Percentiles rank a stretch among this genome's conserved stretches.
These are phyloP conservation scores for Colletotrichum zoysiae DNA, from an alignment of 2,329 filamentous ascomycete genomes.

Conservation along the genomic window DNA sequence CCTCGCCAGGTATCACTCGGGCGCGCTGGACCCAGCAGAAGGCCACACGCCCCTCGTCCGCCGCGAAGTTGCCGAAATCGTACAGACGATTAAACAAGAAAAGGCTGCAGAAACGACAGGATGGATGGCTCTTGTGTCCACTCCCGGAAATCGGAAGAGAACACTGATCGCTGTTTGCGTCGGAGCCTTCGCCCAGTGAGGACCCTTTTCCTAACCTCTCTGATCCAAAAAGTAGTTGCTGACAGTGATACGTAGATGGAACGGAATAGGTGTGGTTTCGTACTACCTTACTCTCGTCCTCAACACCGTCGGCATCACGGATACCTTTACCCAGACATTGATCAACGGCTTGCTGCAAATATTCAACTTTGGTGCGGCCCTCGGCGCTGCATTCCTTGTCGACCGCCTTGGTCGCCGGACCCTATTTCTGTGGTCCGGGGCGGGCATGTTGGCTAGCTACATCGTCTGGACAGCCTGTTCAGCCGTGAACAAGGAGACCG, in stretches of 20 bases:
- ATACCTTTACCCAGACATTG: constrained; percentile 51
- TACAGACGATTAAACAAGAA: constrained; percentile 32
- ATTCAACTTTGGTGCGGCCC: constrained; percentile 51
- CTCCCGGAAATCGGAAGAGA: constrained; percentile 40
- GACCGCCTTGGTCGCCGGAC: constrained; percentile 54
- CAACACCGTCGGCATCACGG: constrained; percentile 52
- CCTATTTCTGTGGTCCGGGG: constrained; percentile 51
- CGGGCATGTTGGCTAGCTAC: constrained; percentile 50
- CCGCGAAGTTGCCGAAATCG: constrained; percentile 35
- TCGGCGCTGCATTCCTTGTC: constrained; percentile 52
- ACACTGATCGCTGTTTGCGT: constrained; percentile 27
- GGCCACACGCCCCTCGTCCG: constrained; percentile 43
- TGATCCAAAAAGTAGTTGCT: neutral
- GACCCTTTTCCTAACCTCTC: neutral
- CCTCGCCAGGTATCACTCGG: constrained; percentile 63
- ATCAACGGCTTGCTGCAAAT: constrained; percentile 52
- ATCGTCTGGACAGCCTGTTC: constrained; percentile 54
- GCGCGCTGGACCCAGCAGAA: constrained; percentile 49
- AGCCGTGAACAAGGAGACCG: constrained; percentile 47
- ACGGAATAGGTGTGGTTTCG: constrained; percentile 53
- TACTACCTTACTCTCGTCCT: constrained; percentile 48
- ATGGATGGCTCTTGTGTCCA: constrained; percentile 41
- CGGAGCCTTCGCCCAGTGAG: constrained; percentile 44
- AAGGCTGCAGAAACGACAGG: constrained; percentile 32
- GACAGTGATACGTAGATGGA: constrained; percentile 36